A percentile compares a stretch with the other conserved stretches of the same genome.
phyloP scores from a whole-genome alignment of 2,329 filamentous ascomycete genomes.

The Lasiodiplodia sp. region DNA sequence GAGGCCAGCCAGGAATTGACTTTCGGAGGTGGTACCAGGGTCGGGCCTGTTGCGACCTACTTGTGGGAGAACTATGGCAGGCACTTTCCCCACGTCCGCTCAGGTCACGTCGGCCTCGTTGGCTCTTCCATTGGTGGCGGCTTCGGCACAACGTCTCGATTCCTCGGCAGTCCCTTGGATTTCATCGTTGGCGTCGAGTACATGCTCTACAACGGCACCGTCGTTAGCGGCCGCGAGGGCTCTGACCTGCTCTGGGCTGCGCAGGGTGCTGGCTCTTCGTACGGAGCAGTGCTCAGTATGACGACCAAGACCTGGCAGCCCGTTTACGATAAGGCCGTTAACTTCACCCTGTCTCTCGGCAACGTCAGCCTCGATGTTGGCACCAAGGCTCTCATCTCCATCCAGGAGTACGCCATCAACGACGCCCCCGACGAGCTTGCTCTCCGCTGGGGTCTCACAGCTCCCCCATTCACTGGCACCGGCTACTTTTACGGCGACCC shows the following conservation, averaged over 20 bases:
- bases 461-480: conserved; percentile 31
- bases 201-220: conserved; percentile 26
- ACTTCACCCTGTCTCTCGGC: conserved; percentile 34
- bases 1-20: conserved; percentile 31
- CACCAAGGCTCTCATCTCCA: conserved; percentile 31
- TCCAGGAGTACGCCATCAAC: conserved; percentile 34
- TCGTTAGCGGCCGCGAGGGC: conserved; percentile 6
- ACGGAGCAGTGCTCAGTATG: conserved; percentile 34
- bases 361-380: conserved; percentile 33
- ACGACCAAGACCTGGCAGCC: conserved; percentile 35
- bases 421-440: conserved; percentile 35
- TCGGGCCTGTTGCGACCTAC: conserved; percentile 34
- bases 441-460: conserved; percentile 34
- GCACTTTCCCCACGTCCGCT: conserved; percentile 36
- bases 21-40: conserved; percentile 34
- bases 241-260: conserved; percentile 27
- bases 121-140: conserved; percentile 34
- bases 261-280: conserved; percentile 35
- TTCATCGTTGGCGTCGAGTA: conserved; percentile 34
- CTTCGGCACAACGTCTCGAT: conserved; percentile 35
- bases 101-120: conserved; percentile 33
- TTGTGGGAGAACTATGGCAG: conserved; percentile 35
- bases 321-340: conserved; percentile 31
- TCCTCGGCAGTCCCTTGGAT: conserved; percentile 34
- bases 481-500: conserved; percentile 36